Percentiles rank a stretch among this genome's conserved stretches.
These are phyloP conservation scores for Calonectria pteridis DNA, from an alignment of 2,329 filamentous ascomycete species.

Conservation along the genomic window DNA sequence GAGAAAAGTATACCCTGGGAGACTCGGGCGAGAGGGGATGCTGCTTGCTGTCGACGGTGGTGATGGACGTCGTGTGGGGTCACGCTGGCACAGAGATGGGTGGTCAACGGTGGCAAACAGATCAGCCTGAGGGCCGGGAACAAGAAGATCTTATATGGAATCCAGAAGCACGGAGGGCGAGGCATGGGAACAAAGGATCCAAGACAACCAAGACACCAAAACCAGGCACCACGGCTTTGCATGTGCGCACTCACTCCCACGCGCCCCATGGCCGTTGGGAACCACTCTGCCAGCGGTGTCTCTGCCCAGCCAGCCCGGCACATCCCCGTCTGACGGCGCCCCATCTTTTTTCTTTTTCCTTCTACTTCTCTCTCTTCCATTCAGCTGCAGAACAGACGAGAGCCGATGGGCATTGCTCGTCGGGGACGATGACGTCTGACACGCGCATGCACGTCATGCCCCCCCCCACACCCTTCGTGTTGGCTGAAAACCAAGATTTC, in stretches of 20 bases:
- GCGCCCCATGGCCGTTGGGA: not conserved
- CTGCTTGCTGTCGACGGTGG: conserved; percentile 2
- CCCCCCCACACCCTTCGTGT: conserved; percentile 24
- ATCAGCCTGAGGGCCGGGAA: conserved; percentile 6
- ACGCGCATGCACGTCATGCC: conserved; percentile 44
- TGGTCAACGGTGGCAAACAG: conserved; percentile 19
- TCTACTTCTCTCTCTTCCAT: not conserved
- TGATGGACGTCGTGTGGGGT: conserved; percentile 32
- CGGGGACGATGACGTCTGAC: conserved; percentile 41
- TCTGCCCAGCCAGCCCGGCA: conserved; percentile 13
- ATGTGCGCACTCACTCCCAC: not conserved
- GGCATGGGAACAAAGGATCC: not conserved
- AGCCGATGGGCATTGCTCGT: conserved; percentile 29
- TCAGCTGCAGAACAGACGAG: not conserved
- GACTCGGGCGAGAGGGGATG: not conserved
- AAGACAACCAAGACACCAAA: not conserved
- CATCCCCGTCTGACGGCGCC: not conserved
- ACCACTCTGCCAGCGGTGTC: not conserved
- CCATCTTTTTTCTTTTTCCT: not conserved
- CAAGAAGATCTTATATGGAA: conserved; percentile 42
- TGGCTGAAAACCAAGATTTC: conserved; percentile 43
- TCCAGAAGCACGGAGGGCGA: not conserved
- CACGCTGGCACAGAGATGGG: conserved; percentile 22
- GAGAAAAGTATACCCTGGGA: not conserved
- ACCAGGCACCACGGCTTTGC: not conserved